phyloP scores from a whole-genome alignment of 257 asterid genomes.

The Prunella vulgaris region DNA sequence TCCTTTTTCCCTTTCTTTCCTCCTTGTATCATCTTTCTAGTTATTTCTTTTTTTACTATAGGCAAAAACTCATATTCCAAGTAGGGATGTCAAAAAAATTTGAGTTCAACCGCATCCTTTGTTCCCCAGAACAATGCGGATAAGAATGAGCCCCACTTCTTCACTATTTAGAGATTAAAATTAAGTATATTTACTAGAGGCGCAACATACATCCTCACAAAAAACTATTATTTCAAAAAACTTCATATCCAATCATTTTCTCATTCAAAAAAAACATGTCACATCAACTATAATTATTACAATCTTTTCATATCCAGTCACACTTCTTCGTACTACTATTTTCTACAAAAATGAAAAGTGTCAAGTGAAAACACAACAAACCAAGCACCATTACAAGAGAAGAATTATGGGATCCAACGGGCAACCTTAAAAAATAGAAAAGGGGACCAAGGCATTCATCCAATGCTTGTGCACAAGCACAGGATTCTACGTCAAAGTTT shows the following conservation, averaged over 20 bases:
- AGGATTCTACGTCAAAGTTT: not conserved
- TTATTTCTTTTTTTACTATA: not conserved
- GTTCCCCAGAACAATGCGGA: not conserved
- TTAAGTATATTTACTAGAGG: not conserved
- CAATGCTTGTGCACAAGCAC: not conserved
- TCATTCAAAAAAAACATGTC: not conserved
- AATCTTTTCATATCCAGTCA: not conserved
- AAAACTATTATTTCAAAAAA: not conserved
- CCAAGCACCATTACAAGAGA: not conserved
- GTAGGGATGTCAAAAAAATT: not conserved
- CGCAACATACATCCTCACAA: not conserved
- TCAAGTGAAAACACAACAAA: not conserved
- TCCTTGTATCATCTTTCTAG: not conserved
- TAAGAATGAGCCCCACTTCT: not conserved
- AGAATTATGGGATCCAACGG: not conserved
- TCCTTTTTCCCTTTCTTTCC: not conserved
- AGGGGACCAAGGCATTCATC: not conserved
- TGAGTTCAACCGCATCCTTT: not conserved
- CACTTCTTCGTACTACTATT: not conserved
- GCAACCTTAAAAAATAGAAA: not conserved
- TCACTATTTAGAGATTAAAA: not conserved
- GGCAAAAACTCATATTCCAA: not conserved
- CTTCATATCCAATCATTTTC: not conserved
- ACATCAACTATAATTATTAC: not conserved
- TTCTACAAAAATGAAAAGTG: not conserved